phyloP scores from a whole-genome alignment of 2,329 filamentous ascomycete species.

The Geosmithia flava region DNA sequence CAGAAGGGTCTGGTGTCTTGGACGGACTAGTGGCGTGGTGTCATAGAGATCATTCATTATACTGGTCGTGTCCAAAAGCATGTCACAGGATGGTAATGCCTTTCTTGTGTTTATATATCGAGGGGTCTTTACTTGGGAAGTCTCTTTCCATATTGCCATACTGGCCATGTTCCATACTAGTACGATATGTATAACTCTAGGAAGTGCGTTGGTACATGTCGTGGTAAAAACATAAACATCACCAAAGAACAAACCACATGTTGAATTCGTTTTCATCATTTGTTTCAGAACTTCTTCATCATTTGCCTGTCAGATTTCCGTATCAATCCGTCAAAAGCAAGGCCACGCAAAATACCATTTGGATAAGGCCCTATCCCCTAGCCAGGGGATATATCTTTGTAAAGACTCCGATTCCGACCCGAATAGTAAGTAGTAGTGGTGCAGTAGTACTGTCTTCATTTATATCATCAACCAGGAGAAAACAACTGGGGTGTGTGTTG shows the following conservation, averaged over 20 bases:
- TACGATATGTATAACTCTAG: no score
- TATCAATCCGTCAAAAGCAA: conserved; percentile 32
- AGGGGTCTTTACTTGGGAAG: no score
- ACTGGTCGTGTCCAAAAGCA: no score
- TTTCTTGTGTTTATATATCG: no score
- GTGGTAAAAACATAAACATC: no score
- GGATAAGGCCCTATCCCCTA: conserved; percentile 26
- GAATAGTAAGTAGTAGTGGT: no score
- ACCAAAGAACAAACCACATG: background rate
- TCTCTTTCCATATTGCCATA: no score
- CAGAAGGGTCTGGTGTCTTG: conserved; percentile 40
- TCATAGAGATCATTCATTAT: background rate
- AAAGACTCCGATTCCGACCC: conserved; percentile 20
- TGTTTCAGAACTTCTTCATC: conserved; percentile 31
- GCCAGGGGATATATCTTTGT: conserved; percentile 22
- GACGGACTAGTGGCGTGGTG: conserved; percentile 14
- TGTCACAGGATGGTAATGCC: no score
- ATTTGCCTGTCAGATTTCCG: conserved; percentile 35
- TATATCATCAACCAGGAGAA: background rate
- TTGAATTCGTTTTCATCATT: conserved; percentile 13
- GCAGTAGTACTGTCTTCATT: no score
- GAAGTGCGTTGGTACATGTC: no score
- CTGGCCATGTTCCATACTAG: no score
- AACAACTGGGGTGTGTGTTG: background rate
- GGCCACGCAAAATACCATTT: conserved; percentile 32